These are phyloP conservation scores for Straminergon stramineum DNA, from an alignment of 225 moss, liverwort and hornwort species.

Conservation along the genomic window DNA sequence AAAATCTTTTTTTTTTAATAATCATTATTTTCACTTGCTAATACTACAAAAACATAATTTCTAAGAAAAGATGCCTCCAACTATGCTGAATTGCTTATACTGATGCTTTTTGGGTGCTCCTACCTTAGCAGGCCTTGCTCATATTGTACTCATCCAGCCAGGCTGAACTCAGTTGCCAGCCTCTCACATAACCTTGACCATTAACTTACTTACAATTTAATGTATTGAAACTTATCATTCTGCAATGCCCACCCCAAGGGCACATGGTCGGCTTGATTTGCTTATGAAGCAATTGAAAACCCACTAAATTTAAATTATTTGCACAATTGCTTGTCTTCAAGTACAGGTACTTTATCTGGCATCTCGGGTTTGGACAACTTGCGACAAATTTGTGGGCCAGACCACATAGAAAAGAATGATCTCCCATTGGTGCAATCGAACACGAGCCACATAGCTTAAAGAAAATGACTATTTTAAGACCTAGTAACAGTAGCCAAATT, in stretches of 20 bases:
- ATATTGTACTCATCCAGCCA: not conserved
- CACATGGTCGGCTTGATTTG: not conserved
- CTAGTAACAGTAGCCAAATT: not conserved
- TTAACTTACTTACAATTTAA: too few relatives aligned
- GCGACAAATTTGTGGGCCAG: not conserved
- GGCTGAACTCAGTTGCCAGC: not conserved
- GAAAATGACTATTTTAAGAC: not conserved
- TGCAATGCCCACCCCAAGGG: not conserved
- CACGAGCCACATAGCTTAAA: fast-evolving
- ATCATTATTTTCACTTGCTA: too few relatives aligned
- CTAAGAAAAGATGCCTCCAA: too few relatives aligned
- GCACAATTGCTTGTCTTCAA: not conserved
- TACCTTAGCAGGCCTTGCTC: not conserved
- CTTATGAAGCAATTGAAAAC: not conserved
- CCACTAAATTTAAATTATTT: not conserved
- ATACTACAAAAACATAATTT: too few relatives aligned
- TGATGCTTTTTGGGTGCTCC: too few relatives aligned
- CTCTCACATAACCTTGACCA: not conserved
- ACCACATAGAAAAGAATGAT: not conserved
- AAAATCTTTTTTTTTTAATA: too few relatives aligned
- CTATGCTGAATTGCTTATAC: too few relatives aligned
- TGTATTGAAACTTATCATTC: not conserved
- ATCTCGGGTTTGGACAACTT: not conserved
- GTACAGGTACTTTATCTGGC: not conserved
- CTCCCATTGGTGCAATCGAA: not conserved